These are phyloP conservation scores for Blastobotrys buckinghamii DNA, from an alignment of 1,139 yeast species.

Conservation along the genomic window DNA sequence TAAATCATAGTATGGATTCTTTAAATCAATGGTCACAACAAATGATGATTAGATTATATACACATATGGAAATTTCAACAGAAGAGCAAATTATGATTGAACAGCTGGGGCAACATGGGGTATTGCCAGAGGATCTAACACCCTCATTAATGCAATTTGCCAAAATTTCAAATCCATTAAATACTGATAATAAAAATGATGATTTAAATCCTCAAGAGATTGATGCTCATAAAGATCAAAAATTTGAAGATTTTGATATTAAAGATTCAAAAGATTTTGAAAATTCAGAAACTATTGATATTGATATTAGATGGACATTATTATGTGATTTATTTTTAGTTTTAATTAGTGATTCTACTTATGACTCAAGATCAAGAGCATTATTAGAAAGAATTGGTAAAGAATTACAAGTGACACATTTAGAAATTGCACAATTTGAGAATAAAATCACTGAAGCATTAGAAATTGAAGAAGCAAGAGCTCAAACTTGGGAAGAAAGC, in stretches of 20 bases:
- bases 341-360: conserved; percentile 74
- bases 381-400: conserved; percentile 62
- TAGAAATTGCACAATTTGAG: conserved; percentile 85
- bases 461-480: conserved; percentile 72
- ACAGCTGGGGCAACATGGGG: conserved; percentile 75
- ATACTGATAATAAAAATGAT: background rate
- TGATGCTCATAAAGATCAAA: conserved; percentile 1
- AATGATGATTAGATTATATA: conserved; percentile 64
- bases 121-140: conserved; percentile 65
- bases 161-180: conserved; percentile 27
- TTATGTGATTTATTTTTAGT: conserved; percentile 83
- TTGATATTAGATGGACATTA: conserved; percentile 89
- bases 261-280: conserved; percentile 35
- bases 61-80: conserved; percentile 67
- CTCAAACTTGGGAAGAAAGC: conserved; percentile 70
- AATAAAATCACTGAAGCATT: conserved; percentile 83
- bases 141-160: conserved; percentile 38
- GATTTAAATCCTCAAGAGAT: conserved; percentile 7
- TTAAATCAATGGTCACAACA: conserved; percentile 82
- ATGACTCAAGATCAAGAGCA: conserved; percentile 84
- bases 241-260: conserved; percentile 17
- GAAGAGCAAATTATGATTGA: conserved; percentile 86
- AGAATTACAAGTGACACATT: conserved; percentile 47
- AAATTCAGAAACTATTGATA: conserved; percentile 41
- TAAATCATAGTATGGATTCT: conserved; percentile 70